Evolutionary conservation across 2,329 filamentous ascomycete genomes (phyloP), one percentile per base, ranked within the genome.

Genomic region (Aspergillus spinulosporus): DNA sequence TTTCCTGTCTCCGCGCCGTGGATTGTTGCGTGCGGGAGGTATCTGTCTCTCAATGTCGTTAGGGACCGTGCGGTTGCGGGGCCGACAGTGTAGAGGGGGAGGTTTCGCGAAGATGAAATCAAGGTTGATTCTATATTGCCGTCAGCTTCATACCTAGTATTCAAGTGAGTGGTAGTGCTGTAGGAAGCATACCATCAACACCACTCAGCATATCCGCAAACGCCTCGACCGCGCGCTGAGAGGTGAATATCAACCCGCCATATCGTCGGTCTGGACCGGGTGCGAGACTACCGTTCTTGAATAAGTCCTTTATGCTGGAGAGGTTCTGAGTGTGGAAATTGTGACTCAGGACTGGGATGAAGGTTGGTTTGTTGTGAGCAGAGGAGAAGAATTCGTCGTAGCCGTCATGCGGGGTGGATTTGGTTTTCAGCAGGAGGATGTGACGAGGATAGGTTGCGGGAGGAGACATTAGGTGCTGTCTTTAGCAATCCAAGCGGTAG

Each of bases 1-100:
- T 88, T 96, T 9, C 94, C 94, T 0, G 89, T 89, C 57, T 95
- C 86, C 60, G 88, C 84, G 46, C 93, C 94, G 57, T 90, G 82
- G 34, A 97, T 83, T 0, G 46, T 84, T 77, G 66, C 88, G 70
- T 40, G 78, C 68, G 49, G 85, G 76, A 54, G 74, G 62, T 69
- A 61, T 12, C 60, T 61, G 62, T 66, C 67, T 40, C 77, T 72
- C 8, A 88, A 64, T 2, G 79, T 75, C 40, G 74, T 73, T 36
- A 99, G 80, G 3, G 90, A 88, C 49, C 89, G 85, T 2, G 88
- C 73, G 3, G 78, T 80, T 8, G 78, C 78, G 3, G 78, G 78
- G 3, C 78, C 78, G 63, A 80, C 78, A 21, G 74, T 75, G 64
- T 80, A 80, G n/a, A 80, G 65, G 28, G 65, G 57, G 45, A 72